Percentiles rank a stretch among this genome's conserved stretches.
Conservation (phyloP, 1,284 basidiomycete species). For the Ceratobasidium sp. region DNA sequence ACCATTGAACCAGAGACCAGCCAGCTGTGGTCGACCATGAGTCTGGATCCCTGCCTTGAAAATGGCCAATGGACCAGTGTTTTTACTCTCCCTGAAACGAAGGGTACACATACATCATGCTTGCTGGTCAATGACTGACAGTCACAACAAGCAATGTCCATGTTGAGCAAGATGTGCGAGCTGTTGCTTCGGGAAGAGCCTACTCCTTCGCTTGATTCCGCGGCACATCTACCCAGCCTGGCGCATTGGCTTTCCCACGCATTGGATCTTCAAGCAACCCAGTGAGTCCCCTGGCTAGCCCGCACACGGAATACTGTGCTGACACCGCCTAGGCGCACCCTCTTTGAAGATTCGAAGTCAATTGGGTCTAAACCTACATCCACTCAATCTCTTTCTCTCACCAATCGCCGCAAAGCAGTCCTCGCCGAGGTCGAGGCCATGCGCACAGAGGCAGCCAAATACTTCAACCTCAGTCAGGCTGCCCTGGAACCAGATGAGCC, state of each 20-base stretch:
- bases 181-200: neutral
- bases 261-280: too few relatives aligned
- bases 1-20: too few relatives aligned
- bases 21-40: neutral
- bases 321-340: too few relatives aligned
- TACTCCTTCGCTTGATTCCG: neutral
- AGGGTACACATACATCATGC: neutral
- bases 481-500: neutral
- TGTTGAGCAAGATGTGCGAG: too few relatives aligned
- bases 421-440: too few relatives aligned
- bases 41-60: neutral
- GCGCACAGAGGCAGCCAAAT: too few relatives aligned
- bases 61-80: slow-evolving; percentile 9
- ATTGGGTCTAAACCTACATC: too few relatives aligned
- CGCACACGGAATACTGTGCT: too few relatives aligned
- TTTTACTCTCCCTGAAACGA: neutral
- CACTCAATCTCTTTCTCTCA: too few relatives aligned
- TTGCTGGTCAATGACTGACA: neutral
- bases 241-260: neutral
- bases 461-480: neutral
- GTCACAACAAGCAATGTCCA: neutral
- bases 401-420: too few relatives aligned
- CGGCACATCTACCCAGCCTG: neutral
- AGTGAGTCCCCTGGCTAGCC: too few relatives aligned
- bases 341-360: too few relatives aligned